A percentile compares a stretch with the other conserved stretches of the same genome.
phyloP scores from a whole-genome alignment of 148 eudicot genomes.

The Pharnaceum exiguum region DNA sequence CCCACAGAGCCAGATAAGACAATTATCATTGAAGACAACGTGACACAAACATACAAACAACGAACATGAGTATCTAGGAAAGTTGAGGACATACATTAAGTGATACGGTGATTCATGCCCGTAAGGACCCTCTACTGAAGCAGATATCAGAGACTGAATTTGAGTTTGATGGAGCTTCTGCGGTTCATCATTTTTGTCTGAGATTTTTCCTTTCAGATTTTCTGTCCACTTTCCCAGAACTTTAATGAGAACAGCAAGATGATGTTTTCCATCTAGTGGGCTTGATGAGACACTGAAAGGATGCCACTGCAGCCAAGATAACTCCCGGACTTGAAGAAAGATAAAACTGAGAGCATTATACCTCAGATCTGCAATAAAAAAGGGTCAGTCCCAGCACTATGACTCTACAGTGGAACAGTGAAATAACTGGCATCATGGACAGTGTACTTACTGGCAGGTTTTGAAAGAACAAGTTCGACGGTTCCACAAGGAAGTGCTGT shows the following conservation, averaged over 20 bases:
- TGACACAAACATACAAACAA: too few species aligned
- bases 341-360: conserved; percentile 84
- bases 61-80: neutral
- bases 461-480: conserved; percentile 62
- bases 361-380: conserved; percentile 44
- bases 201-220: conserved; percentile 39
- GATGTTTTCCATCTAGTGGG: conserved; percentile 68
- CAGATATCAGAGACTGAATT: conserved; percentile 38
- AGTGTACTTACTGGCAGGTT: conserved; percentile 55
- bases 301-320: conserved; percentile 85
- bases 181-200: conserved; percentile 25
- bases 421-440: neutral
- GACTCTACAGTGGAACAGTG: too few species aligned
- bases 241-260: conserved; percentile 59
- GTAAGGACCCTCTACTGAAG: conserved; percentile 83
- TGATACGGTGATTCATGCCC: conserved; percentile 84
- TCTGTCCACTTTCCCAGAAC: conserved; percentile 68
- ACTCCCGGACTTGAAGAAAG: conserved; percentile 70
- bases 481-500: conserved; percentile 72
- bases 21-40: too few species aligned
- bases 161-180: conserved; percentile 26
- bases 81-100: conserved; percentile 40
- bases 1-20: neutral
- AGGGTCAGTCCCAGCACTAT: neutral
- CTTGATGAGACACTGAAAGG: conserved; percentile 89